A percentile compares a stretch with the other conserved stretches of the same genome.
Evolutionary conservation across 2,329 filamentous ascomycete genomes (phyloP).

Genomic region (Akanthomyces uredinophilus): DNA sequence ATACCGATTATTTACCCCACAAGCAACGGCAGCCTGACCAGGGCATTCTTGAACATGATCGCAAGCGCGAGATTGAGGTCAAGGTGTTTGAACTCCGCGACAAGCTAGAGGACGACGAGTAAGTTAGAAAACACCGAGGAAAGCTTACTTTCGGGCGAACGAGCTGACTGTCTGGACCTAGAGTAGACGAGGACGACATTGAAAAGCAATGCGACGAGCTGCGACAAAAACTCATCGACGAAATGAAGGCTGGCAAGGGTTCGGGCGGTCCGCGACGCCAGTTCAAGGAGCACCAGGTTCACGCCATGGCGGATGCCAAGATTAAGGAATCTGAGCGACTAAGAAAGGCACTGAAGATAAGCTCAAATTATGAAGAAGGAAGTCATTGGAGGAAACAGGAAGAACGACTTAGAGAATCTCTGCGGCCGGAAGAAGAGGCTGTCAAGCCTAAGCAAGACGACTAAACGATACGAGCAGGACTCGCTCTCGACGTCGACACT

Average conservation of each 20-base stretch:
- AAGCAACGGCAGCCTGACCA: slow-evolving; percentile 80
- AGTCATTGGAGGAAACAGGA: slow-evolving; percentile 82
- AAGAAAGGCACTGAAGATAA: slow-evolving; percentile 80
- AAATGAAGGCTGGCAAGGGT: slow-evolving; percentile 31
- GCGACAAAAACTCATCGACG: slow-evolving; percentile 35
- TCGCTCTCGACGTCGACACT: not conserved
- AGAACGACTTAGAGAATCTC: slow-evolving; percentile 51
- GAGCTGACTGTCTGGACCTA: slow-evolving; percentile 29
- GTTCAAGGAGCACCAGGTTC: slow-evolving; percentile 89
- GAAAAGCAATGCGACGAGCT: slow-evolving; percentile 53
- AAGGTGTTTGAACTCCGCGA: slow-evolving; percentile 89
- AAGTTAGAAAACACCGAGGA: slow-evolving; percentile 25
- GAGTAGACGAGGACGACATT: slow-evolving; percentile 84
- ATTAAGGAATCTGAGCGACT: slow-evolving; percentile 90
- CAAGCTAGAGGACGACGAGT: slow-evolving; percentile 86
- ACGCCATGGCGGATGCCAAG: slow-evolving; percentile 94
- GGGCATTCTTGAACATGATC: slow-evolving; percentile 90
- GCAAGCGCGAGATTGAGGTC: slow-evolving; percentile 85
- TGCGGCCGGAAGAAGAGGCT: slow-evolving; percentile 35
- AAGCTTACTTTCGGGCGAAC: too few species aligned
- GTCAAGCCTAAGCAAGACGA: slow-evolving; percentile 21
- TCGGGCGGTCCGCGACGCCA: slow-evolving; percentile 38
- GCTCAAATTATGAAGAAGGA: slow-evolving; percentile 78
- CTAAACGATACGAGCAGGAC: not conserved
- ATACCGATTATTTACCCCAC: slow-evolving; percentile 63